Evolutionary conservation across 495 filamentous ascomycete genomes (phyloP).

Genomic region (Penicillium flavigenum): DNA sequence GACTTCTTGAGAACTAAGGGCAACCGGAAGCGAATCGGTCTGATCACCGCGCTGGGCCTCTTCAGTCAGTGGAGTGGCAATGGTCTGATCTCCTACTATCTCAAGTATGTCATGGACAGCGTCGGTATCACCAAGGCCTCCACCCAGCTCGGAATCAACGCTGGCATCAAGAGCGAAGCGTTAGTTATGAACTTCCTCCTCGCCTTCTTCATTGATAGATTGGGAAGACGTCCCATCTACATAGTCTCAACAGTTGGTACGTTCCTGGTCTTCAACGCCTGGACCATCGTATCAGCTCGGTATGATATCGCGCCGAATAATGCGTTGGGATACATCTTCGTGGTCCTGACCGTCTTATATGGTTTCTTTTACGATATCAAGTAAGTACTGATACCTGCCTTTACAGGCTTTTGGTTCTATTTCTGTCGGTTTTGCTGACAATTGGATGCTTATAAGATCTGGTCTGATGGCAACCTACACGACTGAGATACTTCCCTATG

Average conservation of each 20-base stretch:
- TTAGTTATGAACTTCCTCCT: constrained; percentile 45
- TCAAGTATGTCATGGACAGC: constrained; percentile 52
- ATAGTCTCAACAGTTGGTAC: constrained; percentile 57
- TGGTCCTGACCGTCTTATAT: constrained; percentile 62
- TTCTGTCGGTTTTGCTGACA: neutral
- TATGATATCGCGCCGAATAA: constrained; percentile 47
- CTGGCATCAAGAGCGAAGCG: constrained; percentile 18
- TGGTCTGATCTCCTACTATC: constrained; percentile 33
- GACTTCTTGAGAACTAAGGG: constrained; percentile 5
- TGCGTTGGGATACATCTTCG: constrained; percentile 49
- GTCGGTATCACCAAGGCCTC: constrained; percentile 54
- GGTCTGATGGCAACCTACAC: constrained; percentile 64
- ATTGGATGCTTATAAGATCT: constrained; percentile 40
- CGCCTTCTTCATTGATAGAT: constrained; percentile 57
- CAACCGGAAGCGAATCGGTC: neutral
- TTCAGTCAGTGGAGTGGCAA: constrained; percentile 7
- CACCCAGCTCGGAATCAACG: constrained; percentile 43
- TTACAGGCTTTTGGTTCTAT: neutral
- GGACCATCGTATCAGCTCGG: constrained; percentile 55
- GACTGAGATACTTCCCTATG: constrained; percentile 66
- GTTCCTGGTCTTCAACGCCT: constrained; percentile 56
- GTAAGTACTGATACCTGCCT: constrained; percentile 1
- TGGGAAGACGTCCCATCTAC: constrained; percentile 59
- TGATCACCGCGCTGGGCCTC: neutral
- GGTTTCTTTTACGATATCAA: constrained; percentile 54